These are phyloP conservation scores for Stenogyne calaminthoides DNA, from an alignment of 305 asterid species.

Conservation along the genomic window DNA sequence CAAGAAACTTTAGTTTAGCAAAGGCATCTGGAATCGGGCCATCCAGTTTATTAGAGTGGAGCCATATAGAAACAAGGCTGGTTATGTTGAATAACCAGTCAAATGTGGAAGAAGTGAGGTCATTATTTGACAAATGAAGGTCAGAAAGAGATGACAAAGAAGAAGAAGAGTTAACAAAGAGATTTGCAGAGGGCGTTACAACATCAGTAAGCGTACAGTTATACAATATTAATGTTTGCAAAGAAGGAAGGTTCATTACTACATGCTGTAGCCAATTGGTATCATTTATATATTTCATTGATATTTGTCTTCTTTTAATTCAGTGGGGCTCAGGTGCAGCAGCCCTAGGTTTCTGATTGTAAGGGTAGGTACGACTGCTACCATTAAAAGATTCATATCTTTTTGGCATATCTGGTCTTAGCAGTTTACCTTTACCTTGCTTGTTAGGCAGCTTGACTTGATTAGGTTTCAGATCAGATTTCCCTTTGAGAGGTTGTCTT, in stretches of 20 bases:
- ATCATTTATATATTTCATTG: too few species aligned
- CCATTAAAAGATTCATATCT: too few species aligned
- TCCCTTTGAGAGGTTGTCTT: too few species aligned
- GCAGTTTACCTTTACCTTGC: too few species aligned
- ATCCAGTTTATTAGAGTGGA: neutral
- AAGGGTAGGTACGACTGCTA: too few species aligned
- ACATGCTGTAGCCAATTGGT: constrained; percentile 23
- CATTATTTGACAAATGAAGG: constrained; percentile 2
- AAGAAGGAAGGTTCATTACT: constrained; percentile 10
- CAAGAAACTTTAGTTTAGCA: neutral
- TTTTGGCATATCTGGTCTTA: too few species aligned
- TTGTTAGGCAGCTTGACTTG: too few species aligned
- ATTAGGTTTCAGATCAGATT: too few species aligned
- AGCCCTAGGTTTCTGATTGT: too few species aligned
- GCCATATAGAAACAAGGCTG: constrained; percentile 1
- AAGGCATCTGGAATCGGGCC: constrained; percentile 20
- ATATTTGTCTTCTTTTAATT: too few species aligned
- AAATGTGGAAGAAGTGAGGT: constrained; percentile 15
- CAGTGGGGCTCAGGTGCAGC: too few species aligned
- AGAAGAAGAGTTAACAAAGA: constrained; percentile 24
- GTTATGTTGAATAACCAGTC: constrained; percentile 26
- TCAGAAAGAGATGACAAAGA: constrained; percentile 25
- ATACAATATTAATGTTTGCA: neutral
- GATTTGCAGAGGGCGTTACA: neutral
- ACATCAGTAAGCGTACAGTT: neutral